Base-by-base conservation (phyloP, 176 grass and related monocot genomes). In the Microstegium vimineum region DNA sequence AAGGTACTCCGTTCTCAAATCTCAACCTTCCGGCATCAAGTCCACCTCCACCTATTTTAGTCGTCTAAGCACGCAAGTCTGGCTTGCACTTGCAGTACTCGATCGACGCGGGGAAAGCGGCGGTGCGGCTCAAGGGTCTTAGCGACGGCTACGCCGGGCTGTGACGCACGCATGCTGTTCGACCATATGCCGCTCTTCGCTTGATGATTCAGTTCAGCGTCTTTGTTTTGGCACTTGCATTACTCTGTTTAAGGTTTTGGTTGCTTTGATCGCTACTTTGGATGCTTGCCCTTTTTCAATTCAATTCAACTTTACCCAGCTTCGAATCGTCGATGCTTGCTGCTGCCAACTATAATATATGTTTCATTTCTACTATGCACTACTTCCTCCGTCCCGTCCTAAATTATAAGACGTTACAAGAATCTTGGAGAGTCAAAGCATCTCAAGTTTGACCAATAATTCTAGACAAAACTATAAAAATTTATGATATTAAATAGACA, bases 21-120 rank as follows among this genome's bases (percentile, higher is more conserved):
- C 37, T 23, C 57, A 60, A 3, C 67, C 10, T 57, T 18, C 32
- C 16, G 7, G 57, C 37, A 7, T 43, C 36, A 22, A 27, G 15
- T 5, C 23, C 17, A 23, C 11, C 52, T 42, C 57, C 10, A 28
- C 40, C 38, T 23, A 37, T 0, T 0, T 10, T 37, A n/a, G 31
- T 17, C 2, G 23, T 62, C 54, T 77, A 41, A 62, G 20, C 67
- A 41, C 4, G 23, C 25, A 30, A 18, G 17, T 11, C 34, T 76
- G 25, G 25, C 15, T 45, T 79, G 41, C 26, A 5, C n/a, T 87
- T 81, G 38, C 87, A 97, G 94, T 97, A 94, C 79, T 90, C 90
- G 15, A 88, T 97, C 62, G 86, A 97, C 46, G 83, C 70, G 10
- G 87, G 71, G 23, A 88, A 85, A 63, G 87, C 73, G 6, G 83